A percentile compares a stretch with the other conserved stretches of the same genome.
These are phyloP conservation scores for Argentina anserina DNA, from an alignment of 306 rosid species.

Conservation along the genomic window DNA sequence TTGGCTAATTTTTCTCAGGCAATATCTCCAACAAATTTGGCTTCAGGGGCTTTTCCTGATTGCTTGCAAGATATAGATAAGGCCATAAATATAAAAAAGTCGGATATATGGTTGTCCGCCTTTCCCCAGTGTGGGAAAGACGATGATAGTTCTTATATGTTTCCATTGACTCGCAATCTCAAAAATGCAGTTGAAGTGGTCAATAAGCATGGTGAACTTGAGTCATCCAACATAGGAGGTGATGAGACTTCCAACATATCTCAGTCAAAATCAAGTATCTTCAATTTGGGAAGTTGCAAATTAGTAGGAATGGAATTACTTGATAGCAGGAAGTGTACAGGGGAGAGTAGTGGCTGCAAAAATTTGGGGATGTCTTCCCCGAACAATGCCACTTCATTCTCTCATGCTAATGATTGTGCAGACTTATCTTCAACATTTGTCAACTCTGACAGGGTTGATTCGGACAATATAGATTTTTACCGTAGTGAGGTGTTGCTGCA, in stretches of 20 bases:
- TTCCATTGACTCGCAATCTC: conserved; percentile 37
- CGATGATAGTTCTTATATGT: conserved; percentile 26
- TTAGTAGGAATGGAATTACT: conserved; percentile 35
- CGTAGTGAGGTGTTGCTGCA: conserved; percentile 36
- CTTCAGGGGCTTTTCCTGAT: conserved; percentile 41
- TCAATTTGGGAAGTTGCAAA: conserved; percentile 42
- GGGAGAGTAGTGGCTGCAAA: conserved; percentile 51
- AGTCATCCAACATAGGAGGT: conserved; percentile 32
- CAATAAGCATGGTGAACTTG: conserved; percentile 47
- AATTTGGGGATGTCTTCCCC: conserved; percentile 32
- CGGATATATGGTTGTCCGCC: conserved; percentile 36
- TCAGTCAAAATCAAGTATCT: conserved; percentile 41
- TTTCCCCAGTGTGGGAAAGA: conserved; percentile 44
- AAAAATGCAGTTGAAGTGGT: conserved; percentile 50
- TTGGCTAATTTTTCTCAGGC: conserved; percentile 34
- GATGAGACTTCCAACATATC: conserved; percentile 39
- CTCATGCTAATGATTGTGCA: conserved; percentile 35
- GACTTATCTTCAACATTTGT: conserved; percentile 43
- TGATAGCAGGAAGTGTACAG: conserved; percentile 39
- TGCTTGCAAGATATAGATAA: conserved; percentile 40
- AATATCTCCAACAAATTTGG: conserved; percentile 34
- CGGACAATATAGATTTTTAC: conserved; percentile 23
- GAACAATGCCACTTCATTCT: conserved; percentile 25
- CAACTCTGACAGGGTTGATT: conserved; percentile 43
- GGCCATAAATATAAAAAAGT: conserved; percentile 38